Evolutionary conservation across 2,329 filamentous ascomycete species (phyloP).

Genomic region (Fusarium sambucinum): DNA sequence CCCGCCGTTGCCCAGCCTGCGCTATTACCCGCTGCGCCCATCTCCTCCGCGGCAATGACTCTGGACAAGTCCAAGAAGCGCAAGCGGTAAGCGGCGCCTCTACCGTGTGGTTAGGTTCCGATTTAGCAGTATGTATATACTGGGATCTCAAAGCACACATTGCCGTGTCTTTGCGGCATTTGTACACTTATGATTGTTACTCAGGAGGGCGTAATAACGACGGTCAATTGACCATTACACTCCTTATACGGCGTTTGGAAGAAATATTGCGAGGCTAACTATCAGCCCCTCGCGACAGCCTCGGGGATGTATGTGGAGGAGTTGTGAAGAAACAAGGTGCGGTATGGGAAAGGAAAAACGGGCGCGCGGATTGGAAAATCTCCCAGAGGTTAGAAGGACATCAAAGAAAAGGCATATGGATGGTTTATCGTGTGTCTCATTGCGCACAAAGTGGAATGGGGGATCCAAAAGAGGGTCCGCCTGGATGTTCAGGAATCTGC

Average conservation of each 20-base stretch:
- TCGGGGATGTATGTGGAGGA: conserved; percentile 3
- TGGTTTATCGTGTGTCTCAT: conserved; percentile 30
- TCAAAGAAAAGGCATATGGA: conserved; percentile 36
- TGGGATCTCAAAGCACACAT: conserved; percentile 8
- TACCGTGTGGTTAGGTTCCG: conserved; percentile 18
- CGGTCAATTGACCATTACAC: conserved; percentile 54
- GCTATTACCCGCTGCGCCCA: conserved; percentile 60
- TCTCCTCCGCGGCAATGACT: conserved; percentile 53
- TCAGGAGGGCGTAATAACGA: conserved; percentile 56
- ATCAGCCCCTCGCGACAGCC: neutral
- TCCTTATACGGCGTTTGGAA: conserved; percentile 54
- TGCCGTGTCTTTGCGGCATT: conserved; percentile 18
- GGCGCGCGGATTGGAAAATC: conserved; percentile 47
- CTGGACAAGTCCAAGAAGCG: conserved; percentile 72
- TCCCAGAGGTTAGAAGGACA: conserved; percentile 46
- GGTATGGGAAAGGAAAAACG: conserved; percentile 13
- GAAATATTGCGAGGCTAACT: conserved; percentile 22
- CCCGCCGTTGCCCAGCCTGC: conserved; percentile 53
- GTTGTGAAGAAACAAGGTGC: conserved; percentile 15
- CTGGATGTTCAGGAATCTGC: conserved; percentile 44
- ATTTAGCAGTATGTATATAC: conserved; percentile 30
- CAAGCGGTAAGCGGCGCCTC: conserved; percentile 61
- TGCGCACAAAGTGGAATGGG: conserved; percentile 17
- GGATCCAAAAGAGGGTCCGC: conserved; percentile 25
- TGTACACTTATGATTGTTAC: conserved; percentile 45